phyloP scores from a whole-genome alignment of 805 yeast species.

The Wickerhamomyces mucosus region DNA sequence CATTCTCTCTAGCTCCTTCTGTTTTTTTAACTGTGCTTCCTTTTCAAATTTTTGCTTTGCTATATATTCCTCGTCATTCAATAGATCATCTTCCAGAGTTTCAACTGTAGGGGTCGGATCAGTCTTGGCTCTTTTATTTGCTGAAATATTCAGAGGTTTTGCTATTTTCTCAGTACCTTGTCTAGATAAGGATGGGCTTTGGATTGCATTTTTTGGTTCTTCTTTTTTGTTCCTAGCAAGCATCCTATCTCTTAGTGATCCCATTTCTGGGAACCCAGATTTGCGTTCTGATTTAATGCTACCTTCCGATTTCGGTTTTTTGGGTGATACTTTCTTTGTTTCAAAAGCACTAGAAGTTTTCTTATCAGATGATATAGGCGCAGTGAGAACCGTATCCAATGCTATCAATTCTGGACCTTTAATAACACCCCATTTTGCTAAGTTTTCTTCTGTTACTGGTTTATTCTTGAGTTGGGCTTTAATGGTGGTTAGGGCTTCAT shows the following conservation, averaged over 20 bases:
- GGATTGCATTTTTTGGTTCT: slow-evolving; percentile 8
- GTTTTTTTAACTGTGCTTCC: slow-evolving; percentile 7
- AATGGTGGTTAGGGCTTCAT: slow-evolving; percentile 10
- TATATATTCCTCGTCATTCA: slow-evolving; percentile 9
- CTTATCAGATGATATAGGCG: no score
- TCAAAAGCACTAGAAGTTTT: no score
- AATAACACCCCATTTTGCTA: slow-evolving; percentile 17
- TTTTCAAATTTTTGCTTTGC: slow-evolving; percentile 6
- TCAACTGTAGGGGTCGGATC: slow-evolving; percentile 4
- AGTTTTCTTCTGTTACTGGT: slow-evolving; percentile 6
- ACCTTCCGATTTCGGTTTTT: slow-evolving; percentile 3
- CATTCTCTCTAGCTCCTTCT: slow-evolving; percentile 23
- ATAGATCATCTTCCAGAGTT: slow-evolving; percentile 7
- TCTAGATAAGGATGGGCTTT: slow-evolving; percentile 9
- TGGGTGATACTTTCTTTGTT: slow-evolving; percentile 3
- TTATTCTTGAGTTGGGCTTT: slow-evolving; percentile 6
- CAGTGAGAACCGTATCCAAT: no score
- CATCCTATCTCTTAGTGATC: slow-evolving; percentile 8
- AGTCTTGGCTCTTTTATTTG: slow-evolving; percentile 6
- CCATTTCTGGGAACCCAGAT: slow-evolving; percentile 17
- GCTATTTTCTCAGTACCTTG: slow-evolving; percentile 3
- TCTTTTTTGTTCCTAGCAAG: slow-evolving; percentile 8
- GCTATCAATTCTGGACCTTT: slow-evolving; percentile 11
- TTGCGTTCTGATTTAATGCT: no score
- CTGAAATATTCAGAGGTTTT: neutral